Evolutionary conservation across 148 eudicot genomes (phyloP), one percentile per base, ranked within the genome.

Genomic region (Nepenthes mirabilis): DNA sequence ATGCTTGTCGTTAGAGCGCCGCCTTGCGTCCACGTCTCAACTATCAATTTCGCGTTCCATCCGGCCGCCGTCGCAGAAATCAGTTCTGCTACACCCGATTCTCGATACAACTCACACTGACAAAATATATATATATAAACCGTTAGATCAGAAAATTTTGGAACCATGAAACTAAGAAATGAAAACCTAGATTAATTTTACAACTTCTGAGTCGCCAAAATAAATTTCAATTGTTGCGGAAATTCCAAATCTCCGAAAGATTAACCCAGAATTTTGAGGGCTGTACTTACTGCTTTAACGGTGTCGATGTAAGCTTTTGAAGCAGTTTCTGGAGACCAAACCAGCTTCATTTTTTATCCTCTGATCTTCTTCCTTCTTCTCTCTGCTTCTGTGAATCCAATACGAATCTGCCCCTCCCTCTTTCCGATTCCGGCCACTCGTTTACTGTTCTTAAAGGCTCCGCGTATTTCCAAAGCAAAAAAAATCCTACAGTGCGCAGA

Each of bases 11-110:
- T 54, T 10, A 69, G 73, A 0, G 45, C 70, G 6, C 82, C 87
- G 23, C 96, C 94, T 4, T 14, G 12, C 0, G 79, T 65, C 82
- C 90, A 85, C 5, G 96, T 83, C 63, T 85, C 93, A 1, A 88
- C 97, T 37, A 88, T 80, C 1, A 91, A 48, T 9, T 77, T 82
- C 0, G 94, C 83, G 48, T 85, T 83, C 95, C 95, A 91, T 0
- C 97, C 97, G 1, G 93, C 95, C 5, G 94, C 97, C 96, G 85
- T 91, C 34, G 98, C 96, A n/a, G 98, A 85, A 33, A 91, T 66
- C 0, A 91, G 72, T 72, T 91, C 96, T 4, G 98, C 90, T 10
- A 85, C 88, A 14, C 94, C 79, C n/a, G 96, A 83, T 57, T 82
- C 86, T 58, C 74, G 74, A 33, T 55, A 58, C 14, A 77, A 56